A percentile compares a stretch with the other conserved stretches of the same genome.
Evolutionary conservation across 768 basidiomycete genomes (phyloP).

Genomic region (Leccinum disarticulatum): DNA sequence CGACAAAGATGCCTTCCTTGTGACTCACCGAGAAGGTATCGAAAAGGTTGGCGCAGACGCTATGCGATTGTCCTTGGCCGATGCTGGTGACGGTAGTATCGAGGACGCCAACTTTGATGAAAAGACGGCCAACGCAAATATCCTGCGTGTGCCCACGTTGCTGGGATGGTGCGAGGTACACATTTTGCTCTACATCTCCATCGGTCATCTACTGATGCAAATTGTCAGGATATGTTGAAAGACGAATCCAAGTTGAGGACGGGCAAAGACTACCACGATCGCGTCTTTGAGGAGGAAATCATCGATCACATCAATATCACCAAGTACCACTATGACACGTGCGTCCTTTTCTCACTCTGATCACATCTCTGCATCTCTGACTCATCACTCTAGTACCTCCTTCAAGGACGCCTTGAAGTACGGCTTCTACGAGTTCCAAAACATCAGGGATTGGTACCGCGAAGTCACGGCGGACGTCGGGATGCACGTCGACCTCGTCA

Average conservation of each 20-base stretch:
- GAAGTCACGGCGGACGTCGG: constrained; percentile 85
- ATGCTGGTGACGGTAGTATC: constrained; percentile 93
- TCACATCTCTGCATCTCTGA: background rate
- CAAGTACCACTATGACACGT: constrained; percentile 80
- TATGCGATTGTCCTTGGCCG: constrained; percentile 86
- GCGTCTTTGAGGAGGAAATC: constrained; percentile 89
- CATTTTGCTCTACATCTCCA: constrained; percentile 1
- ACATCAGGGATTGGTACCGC: constrained; percentile 92
- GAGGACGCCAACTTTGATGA: constrained; percentile 99
- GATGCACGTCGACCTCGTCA: constrained; percentile 88
- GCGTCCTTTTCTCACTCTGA: constrained; percentile 32
- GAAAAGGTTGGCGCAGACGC: constrained; percentile 98
- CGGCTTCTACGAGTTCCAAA: constrained; percentile 95
- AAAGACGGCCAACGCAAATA: constrained; percentile 95
- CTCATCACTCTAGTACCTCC: constrained; percentile 58
- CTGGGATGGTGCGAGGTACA: constrained; percentile 90
- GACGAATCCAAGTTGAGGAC: constrained; percentile 69
- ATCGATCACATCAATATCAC: constrained; percentile 82
- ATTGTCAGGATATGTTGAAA: constrained; percentile 73
- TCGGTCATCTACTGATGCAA: background rate
- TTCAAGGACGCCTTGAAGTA: constrained; percentile 96
- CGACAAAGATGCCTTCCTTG: constrained; percentile 85
- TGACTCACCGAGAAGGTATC: constrained; percentile 86
- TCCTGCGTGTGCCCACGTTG: constrained; percentile 88
- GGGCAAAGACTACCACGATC: constrained; percentile 83